Evolutionary conservation across 2,329 filamentous ascomycete genomes (phyloP), one percentile per base, ranked within the genome.

Genomic region (Colletotrichum cordylinicola): DNA sequence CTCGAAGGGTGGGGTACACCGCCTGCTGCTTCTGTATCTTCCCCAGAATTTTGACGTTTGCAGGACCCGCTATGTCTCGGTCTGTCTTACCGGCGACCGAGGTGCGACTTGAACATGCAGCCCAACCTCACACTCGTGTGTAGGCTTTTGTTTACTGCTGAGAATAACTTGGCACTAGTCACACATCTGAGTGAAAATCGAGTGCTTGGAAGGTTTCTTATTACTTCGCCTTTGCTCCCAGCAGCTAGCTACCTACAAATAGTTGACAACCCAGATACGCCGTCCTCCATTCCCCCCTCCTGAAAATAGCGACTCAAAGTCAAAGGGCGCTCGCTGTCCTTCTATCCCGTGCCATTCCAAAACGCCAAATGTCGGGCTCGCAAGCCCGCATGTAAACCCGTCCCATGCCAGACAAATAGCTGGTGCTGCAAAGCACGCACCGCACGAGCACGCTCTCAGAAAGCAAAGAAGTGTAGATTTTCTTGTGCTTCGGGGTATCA

Each of bases 401-500:
- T 67, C 33, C 27, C 21, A 68, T 55, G 35, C 65, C 58, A 68
- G 24, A 27, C 56, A 31, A 21, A 43, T 31, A 21, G 43, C 61
- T 29, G 15, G 27, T 56, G 70, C 31, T 37, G 24, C 69, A 24
- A 9, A 37, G 68, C 31, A 62, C n/a, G 8, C 24, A 60, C 18
- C 29, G 37, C 35, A 29, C 55, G 43, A 65, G 37, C 55, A 21
- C 55, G 52, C 37, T 68, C 58, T 61, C 72, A 52, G 66, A 31
- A 72, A 71, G 29, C 27, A 27, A 48, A 48, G 27, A 12, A 62
- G 29, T 29, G 27, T 21, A 35, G 0, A 39, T 37, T 39, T 67
- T 52, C 64, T 69, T 37, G 29, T 74, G 60, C 74, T 69, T 68
- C 27, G 72, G 73, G 67, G 70, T 76, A 73, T 76, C 70, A 76